Conservation (phyloP, 352 stramenopile genomes). For the Pythium angustatum region DNA sequence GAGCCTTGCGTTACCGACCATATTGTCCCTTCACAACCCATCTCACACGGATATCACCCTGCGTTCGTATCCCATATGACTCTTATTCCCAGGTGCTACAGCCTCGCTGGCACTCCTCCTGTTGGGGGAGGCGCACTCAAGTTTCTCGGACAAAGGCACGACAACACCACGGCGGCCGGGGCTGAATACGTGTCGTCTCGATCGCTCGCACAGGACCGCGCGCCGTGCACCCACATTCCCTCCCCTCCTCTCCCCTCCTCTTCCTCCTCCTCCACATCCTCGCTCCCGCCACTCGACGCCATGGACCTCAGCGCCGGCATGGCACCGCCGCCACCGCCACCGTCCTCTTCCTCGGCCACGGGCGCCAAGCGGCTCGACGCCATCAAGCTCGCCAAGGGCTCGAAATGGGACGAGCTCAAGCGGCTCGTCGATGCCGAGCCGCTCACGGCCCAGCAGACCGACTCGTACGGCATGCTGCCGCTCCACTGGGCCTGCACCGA, state of each 20-base stretch:
- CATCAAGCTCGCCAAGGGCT: conserved; percentile 83
- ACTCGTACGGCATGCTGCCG: conserved; percentile 88
- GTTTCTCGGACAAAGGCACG: background rate
- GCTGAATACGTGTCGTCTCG: background rate
- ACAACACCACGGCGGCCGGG: too few relatives aligned
- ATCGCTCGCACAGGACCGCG: background rate
- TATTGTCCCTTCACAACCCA: background rate
- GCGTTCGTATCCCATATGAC: background rate
- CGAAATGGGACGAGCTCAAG: conserved; percentile 77
- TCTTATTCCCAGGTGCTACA: background rate
- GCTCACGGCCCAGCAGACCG: conserved; percentile 63
- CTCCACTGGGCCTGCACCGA: conserved; percentile 89
- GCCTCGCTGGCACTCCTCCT: background rate
- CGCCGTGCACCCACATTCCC: background rate
- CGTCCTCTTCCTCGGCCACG: too few relatives aligned
- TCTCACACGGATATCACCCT: background rate
- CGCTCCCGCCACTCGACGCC: background rate
- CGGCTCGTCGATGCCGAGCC: conserved; percentile 75
- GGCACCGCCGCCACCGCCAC: background rate
- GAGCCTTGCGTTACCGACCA: background rate
- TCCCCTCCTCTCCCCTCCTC: background rate
- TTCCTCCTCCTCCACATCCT: background rate
- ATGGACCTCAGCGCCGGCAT: conserved; percentile 16
- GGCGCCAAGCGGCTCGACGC: conserved; percentile 76
- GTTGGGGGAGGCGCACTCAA: background rate